Conservation (phyloP, 371 early-diverging fungal genomes). For the Lichtheimia corymbifera region DNA sequence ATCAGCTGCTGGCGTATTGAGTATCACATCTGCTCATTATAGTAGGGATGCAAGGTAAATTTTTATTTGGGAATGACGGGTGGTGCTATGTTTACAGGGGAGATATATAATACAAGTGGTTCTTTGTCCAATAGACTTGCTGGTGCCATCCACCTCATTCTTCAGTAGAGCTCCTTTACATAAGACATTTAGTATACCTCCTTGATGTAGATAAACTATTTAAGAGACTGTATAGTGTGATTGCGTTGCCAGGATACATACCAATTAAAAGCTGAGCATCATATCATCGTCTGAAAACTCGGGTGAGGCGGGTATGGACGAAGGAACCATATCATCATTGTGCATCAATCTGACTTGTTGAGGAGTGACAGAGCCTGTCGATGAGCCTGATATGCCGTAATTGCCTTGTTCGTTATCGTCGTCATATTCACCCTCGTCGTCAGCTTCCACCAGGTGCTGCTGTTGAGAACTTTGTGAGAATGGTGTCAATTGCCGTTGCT, state of each 20-base stretch:
- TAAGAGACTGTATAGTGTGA: no score
- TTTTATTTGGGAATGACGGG: neutral
- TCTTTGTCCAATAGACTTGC: constrained; percentile 17
- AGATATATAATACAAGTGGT: no score
- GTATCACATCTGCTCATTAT: constrained; percentile 40
- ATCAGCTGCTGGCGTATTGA: constrained; percentile 18
- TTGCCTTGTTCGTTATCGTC: constrained; percentile 1
- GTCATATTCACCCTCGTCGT: neutral
- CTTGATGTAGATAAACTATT: no score
- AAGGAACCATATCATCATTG: neutral
- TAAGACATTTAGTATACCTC: no score
- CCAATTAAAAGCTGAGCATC: neutral
- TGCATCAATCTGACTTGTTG: no score
- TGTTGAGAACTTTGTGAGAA: neutral
- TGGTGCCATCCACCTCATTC: constrained; percentile 28
- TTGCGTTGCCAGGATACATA: no score
- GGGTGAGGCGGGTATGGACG: neutral
- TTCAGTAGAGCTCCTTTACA: constrained; percentile 2
- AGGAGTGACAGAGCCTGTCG: no score
- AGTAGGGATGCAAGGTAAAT: constrained; percentile 32
- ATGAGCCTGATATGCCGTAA: neutral
- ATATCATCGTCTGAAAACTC: constrained; percentile 1
- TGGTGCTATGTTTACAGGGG: constrained; percentile 3
- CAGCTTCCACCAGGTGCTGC: neutral
- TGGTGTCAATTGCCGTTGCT: neutral